Percentiles rank a stretch among this genome's conserved stretches.
Conservation (phyloP, 257 asterid species). For the Solanum paucissectum region DNA sequence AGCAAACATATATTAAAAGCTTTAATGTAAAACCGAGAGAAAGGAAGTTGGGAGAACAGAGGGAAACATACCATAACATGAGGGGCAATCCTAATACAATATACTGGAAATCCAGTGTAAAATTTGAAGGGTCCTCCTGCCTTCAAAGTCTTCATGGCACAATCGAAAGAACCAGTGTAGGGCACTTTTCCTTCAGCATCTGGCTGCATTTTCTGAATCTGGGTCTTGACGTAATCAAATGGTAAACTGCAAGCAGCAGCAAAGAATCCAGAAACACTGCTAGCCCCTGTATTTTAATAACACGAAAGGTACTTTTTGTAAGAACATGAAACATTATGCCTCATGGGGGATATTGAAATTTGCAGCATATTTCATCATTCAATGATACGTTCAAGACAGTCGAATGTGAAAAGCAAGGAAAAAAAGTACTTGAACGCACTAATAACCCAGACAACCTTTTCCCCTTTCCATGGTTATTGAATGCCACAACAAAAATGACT, state of each 20-base stretch:
- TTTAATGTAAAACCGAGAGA: background rate
- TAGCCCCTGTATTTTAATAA: constrained; percentile 46
- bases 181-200: constrained; percentile 79
- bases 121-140: constrained; percentile 77
- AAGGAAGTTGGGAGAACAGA: background rate
- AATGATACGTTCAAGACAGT: background rate
- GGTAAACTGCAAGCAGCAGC: constrained; percentile 97
- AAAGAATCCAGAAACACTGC: constrained; percentile 77
- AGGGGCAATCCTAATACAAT: constrained; percentile 91
- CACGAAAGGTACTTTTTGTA: background rate
- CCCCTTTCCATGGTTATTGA: background rate
- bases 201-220: constrained; percentile 96
- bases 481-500: background rate
- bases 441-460: background rate
- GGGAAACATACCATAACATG: constrained; percentile 83
- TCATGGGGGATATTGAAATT: background rate
- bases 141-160: constrained; percentile 67
- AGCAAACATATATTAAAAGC: background rate
- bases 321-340: background rate
- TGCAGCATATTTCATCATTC: background rate
- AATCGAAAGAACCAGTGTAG: constrained; percentile 77
- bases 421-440: background rate
- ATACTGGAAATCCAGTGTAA: constrained; percentile 92
- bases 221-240: constrained; percentile 87
- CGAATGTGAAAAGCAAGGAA: background rate